These are phyloP conservation scores for Mycena vulgaris DNA, from an alignment of 768 basidiomycete genomes.

Conservation along the genomic window DNA sequence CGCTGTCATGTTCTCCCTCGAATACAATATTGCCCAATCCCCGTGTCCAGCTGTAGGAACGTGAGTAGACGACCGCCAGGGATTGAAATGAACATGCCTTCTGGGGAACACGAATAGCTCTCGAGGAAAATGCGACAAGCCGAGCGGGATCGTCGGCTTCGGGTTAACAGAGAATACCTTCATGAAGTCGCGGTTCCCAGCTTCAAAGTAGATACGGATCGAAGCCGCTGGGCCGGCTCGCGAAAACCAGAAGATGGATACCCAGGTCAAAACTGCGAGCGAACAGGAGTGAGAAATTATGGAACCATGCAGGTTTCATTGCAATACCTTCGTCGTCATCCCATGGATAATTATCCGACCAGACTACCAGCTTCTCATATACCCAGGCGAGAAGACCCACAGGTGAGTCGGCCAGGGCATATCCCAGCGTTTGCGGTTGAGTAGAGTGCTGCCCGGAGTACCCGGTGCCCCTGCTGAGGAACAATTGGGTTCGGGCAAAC, in stretches of 20 bases:
- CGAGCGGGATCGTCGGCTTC: conserved; percentile 8
- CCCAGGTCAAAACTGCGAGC: conserved; percentile 12
- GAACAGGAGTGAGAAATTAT: background rate
- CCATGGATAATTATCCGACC: conserved; percentile 25
- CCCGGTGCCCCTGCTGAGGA: conserved; percentile 2
- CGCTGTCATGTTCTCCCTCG: conserved; percentile 22
- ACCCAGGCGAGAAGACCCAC: conserved; percentile 57
- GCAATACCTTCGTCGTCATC: conserved; percentile 22
- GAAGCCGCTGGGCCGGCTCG: conserved; percentile 18
- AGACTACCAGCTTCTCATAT: conserved; percentile 41
- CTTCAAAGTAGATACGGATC: conserved; percentile 23
- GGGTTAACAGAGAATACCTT: background rate
- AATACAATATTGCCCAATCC: conserved; percentile 17
- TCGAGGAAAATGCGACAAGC: conserved; percentile 8
- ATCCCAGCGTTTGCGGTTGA: conserved; percentile 19
- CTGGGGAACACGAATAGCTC: background rate
- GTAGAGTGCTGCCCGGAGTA: conserved; percentile 1
- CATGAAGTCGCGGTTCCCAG: background rate
- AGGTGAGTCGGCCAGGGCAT: conserved; percentile 58
- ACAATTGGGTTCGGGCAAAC: conserved; percentile 3
- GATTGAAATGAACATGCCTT: too few relatives aligned
- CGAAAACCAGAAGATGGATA: conserved; percentile 24
- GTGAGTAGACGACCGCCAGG: too few relatives aligned
- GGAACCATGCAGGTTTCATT: background rate
- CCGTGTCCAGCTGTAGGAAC: background rate